phyloP scores from a whole-genome alignment of 2,329 filamentous ascomycete species.

The Zasmidium angulare region DNA sequence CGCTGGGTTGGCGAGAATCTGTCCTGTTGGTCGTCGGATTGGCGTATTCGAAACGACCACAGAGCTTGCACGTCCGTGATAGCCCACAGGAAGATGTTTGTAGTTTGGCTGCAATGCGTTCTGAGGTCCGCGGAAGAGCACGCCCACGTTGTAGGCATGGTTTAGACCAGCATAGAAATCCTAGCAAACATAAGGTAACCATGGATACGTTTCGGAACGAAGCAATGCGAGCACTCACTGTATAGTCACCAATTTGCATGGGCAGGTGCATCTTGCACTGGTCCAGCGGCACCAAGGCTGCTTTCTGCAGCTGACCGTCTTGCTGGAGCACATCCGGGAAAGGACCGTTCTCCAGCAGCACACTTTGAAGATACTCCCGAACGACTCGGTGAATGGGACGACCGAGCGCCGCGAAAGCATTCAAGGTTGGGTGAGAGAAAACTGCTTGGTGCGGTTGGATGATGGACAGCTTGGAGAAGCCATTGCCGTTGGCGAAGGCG shows the following conservation, averaged over 20 bases:
- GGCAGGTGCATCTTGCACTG: slow-evolving; percentile 68
- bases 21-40: slow-evolving; percentile 71
- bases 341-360: slow-evolving; percentile 62
- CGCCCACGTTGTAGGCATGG: slow-evolving; percentile 72
- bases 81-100: slow-evolving; percentile 75
- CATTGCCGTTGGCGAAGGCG: slow-evolving; percentile 58
- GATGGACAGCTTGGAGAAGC: slow-evolving; percentile 59
- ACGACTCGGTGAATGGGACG: slow-evolving; percentile 67
- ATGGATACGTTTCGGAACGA: background rate
- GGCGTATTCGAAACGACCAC: slow-evolving; percentile 73
- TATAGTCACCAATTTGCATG: slow-evolving; percentile 76
- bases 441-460: slow-evolving; percentile 60
- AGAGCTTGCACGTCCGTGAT: slow-evolving; percentile 75
- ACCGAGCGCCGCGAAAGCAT: slow-evolving; percentile 72
- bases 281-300: slow-evolving; percentile 59
- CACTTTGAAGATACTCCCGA: slow-evolving; percentile 65
- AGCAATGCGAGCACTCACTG: slow-evolving; percentile 13
- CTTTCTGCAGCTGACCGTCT: slow-evolving; percentile 58
- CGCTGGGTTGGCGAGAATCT: slow-evolving; percentile 66
- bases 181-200: slow-evolving; percentile 42
- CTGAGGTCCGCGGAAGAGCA: slow-evolving; percentile 69
- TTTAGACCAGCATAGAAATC: slow-evolving; percentile 82
- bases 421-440: slow-evolving; percentile 66
- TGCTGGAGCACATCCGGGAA: slow-evolving; percentile 63
- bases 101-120: slow-evolving; percentile 81